Percentiles rank a stretch among this genome's conserved stretches.
phyloP scores from a whole-genome alignment of 1,284 basidiomycete genomes.

The Jaminaea rosea region DNA sequence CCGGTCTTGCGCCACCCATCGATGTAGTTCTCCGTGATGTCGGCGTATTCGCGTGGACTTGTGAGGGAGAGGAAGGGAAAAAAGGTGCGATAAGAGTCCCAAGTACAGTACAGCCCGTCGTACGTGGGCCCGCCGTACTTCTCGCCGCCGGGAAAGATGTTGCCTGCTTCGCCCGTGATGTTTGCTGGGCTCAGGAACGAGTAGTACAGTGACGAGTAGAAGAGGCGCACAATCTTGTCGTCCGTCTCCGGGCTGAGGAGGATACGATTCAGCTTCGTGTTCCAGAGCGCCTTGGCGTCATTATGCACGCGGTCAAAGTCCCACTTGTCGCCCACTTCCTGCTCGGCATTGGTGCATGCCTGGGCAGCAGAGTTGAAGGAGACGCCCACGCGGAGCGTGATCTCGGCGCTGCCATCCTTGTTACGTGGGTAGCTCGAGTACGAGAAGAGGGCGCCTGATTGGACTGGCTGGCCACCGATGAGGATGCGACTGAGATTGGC shows the following conservation, averaged over 20 bases:
- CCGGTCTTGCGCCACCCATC: conserved; percentile 35
- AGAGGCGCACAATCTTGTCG: conserved; percentile 21
- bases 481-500: conserved; percentile 15
- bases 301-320: conserved; percentile 22
- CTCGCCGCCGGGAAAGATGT: background rate
- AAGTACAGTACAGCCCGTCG: conserved; percentile 1
- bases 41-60: conserved; percentile 23
- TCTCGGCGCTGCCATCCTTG: conserved; percentile 1
- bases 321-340: conserved; percentile 19
- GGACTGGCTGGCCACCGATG: conserved; percentile 18
- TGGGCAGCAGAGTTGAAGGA: conserved; percentile 27
- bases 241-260: conserved; percentile 23
- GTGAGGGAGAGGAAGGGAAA: conserved; percentile 33
- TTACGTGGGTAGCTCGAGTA: background rate
- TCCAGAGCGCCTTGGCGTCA: conserved; percentile 21
- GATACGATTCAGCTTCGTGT: conserved; percentile 31
- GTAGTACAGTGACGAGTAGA: conserved; percentile 38
- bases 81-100: conserved; percentile 22
- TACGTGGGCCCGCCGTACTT: background rate
- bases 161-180: conserved; percentile 18
- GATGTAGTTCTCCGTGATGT: conserved; percentile 37
- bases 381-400: conserved; percentile 27
- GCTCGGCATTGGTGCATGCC: conserved; percentile 33
- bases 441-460: conserved; percentile 27
- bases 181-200: conserved; percentile 39